Base-by-base conservation (phyloP, 148 eudicot species). In the Fagopyrum esculentum region DNA sequence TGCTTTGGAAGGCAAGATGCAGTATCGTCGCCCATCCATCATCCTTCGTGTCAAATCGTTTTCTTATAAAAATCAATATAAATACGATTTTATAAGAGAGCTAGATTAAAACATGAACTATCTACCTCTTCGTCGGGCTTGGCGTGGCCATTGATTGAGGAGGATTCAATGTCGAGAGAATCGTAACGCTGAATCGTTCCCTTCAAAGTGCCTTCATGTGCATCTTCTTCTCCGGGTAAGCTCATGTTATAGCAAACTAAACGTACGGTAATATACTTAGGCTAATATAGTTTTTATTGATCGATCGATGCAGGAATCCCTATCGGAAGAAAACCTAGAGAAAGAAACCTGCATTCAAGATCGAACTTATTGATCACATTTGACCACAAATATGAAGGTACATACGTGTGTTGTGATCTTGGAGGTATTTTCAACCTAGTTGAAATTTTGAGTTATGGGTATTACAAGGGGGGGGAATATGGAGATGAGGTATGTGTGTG, bases 111-210 rank as follows among this genome's bases (percentile, higher is more conserved):
- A 0, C 1, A 57, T 0, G 30, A 9, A 51, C 13, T 45, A 47
- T 9, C 4, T 46, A 76, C 80, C 83, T 80, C 35, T 30, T 74
- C 49, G 29, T 13, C 69, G 60, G 79, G 76, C 12, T 68, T 75
- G 11, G 71, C 77, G 44, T 80, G 76, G 2, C 85, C 83, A 16
- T 30, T 63, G 59, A 84, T 79, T 15, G 73, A 60, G 30, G 78
- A 74, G 19, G 87, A 77, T 63, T 84, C 87, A 29, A 84, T 76
- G 12, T 84, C 87, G 60, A 84, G 83, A 8, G 87, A 84, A 55
- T 84, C 87, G 5, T 77, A 70, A 4, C 60, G 54, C 43, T 13
- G 19, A 8, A 4, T 2, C 1, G 4, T 29, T 13, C 12, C 16
- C 44, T 1, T 13, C 68, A 26, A 6, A 59, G 0, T 19, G 35